Evolutionary conservation across 1,284 basidiomycete genomes (phyloP), one percentile per base, ranked within the genome.

Genomic region (Apiotrichum veenhuisii): DNA sequence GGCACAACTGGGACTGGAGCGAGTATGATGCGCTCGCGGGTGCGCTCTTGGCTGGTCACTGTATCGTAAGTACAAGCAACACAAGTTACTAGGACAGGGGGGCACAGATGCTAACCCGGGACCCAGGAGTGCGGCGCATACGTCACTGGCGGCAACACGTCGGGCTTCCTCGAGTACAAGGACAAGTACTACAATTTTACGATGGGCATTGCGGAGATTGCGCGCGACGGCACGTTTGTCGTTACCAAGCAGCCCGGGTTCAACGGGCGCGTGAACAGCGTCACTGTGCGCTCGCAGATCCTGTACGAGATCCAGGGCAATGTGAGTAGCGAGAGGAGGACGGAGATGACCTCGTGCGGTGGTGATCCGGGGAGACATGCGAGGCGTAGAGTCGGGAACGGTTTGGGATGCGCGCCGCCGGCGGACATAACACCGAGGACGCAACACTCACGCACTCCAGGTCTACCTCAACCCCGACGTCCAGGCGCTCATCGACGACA

Each of bases 401-500:
- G n/a, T n/a, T n/a, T n/a, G n/a, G n/a, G n/a, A n/a, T n/a, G n/a
- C n/a, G n/a, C n/a, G n/a, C n/a, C n/a, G n/a, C n/a, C n/a, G n/a
- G n/a, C n/a, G n/a, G n/a, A n/a, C n/a, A n/a, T n/a, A n/a, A n/a
- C n/a, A n/a, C n/a, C n/a, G n/a, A n/a, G n/a, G n/a, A n/a, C n/a
- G n/a, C n/a, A n/a, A n/a, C n/a, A n/a, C n/a, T n/a, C n/a, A n/a
- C n/a, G n/a, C n/a, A n/a, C n/a, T n/a, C n/a, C 25, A 52, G 50
- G 43, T 53, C 8, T 68, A 68, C 54, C 62, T 64, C 33, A 68
- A 68, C 51, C 61, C 67, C 8, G 67, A 68, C 38, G 67, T 68
- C 0, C 58, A 61, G 26, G 67, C 65, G 18, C 57, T 65, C 37
- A 52, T 68, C 18, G 33, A 54, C 47, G 27, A 59, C 38, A 63